Percentiles rank a stretch among this genome's conserved stretches.
These are phyloP conservation scores for Phytophthora chlamydospora DNA, from an alignment of 352 stramenopile genomes.

Conservation along the genomic window DNA sequence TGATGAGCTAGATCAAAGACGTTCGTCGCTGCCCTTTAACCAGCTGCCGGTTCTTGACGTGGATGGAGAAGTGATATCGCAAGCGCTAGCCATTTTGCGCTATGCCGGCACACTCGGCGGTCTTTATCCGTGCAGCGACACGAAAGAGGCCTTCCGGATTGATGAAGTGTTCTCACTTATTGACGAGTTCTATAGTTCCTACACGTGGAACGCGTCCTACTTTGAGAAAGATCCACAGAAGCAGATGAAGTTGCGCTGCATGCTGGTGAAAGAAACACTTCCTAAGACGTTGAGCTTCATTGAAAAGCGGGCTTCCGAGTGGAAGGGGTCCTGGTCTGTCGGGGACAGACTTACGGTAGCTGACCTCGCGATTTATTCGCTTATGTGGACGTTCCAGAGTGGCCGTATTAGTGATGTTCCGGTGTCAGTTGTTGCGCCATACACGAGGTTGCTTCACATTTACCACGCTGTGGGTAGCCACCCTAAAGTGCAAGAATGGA, in stretches of 20 bases:
- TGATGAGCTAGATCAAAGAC: conserved; percentile 37
- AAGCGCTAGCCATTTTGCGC: conserved; percentile 60
- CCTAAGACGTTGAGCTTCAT: conserved; percentile 46
- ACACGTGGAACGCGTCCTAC: conserved; percentile 39
- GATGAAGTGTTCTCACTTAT: conserved; percentile 55
- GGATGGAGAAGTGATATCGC: conserved; percentile 45
- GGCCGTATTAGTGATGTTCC: conserved; percentile 40
- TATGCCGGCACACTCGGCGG: conserved; percentile 60
- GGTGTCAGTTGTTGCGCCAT: conserved; percentile 30
- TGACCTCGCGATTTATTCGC: conserved; percentile 56
- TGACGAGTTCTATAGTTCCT: conserved; percentile 46
- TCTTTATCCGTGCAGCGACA: conserved; percentile 47
- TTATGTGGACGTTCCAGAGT: conserved; percentile 49
- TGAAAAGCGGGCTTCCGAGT: conserved; percentile 43
- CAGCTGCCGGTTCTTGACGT: conserved; percentile 54
- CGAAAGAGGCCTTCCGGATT: conserved; percentile 31
- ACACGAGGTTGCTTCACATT: conserved; percentile 37
- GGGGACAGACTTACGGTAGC: conserved; percentile 47
- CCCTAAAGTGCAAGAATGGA: conserved; percentile 52
- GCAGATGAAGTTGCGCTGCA: conserved; percentile 29
- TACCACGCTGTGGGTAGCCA: conserved; percentile 42
- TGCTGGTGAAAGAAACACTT: conserved; percentile 40
- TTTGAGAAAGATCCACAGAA: conserved; percentile 33
- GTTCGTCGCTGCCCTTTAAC: conserved; percentile 45
- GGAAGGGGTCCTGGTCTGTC: conserved; percentile 35